Conservation (phyloP, 768 basidiomycete genomes). For the Boletus eberwhitei region DNA sequence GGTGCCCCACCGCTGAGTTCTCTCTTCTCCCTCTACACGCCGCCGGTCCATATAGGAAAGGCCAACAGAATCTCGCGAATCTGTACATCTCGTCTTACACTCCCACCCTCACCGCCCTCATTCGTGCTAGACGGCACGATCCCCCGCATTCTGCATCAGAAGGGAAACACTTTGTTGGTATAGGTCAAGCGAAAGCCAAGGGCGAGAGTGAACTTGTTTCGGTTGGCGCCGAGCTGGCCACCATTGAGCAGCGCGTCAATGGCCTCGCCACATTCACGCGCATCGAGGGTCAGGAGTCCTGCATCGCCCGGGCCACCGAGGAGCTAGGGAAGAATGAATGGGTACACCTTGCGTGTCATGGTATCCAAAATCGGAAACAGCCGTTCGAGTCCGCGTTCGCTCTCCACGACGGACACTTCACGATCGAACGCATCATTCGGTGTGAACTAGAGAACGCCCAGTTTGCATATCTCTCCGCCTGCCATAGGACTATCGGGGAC, state of each 20-base stretch:
- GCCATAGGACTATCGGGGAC: conserved; percentile 3
- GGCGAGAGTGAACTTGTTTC: background rate
- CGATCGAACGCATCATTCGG: conserved; percentile 7
- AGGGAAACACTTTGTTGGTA: background rate
- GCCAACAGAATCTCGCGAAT: conserved; percentile 1
- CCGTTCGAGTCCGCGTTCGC: conserved; percentile 21
- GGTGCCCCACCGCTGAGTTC: background rate
- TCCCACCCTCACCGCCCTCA: conserved; percentile 8
- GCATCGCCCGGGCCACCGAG: background rate
- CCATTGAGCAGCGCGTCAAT: background rate
- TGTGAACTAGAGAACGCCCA: conserved; percentile 4
- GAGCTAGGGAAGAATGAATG: conserved; percentile 3
- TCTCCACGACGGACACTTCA: conserved; percentile 6
- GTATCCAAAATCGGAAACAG: background rate
- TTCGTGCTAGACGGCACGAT: background rate
- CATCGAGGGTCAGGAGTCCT: background rate
- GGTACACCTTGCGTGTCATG: conserved; percentile 30
- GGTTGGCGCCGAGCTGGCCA: background rate
- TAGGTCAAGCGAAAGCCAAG: background rate
- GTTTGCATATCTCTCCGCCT: conserved; percentile 24
- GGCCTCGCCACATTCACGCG: background rate
- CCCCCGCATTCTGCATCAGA: background rate
- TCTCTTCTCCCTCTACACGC: background rate
- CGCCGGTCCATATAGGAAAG: background rate
- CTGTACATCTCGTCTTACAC: conserved; percentile 19